Conservation (phyloP, 2,329 filamentous ascomycete species). For the Fusarium sublunatum region DNA sequence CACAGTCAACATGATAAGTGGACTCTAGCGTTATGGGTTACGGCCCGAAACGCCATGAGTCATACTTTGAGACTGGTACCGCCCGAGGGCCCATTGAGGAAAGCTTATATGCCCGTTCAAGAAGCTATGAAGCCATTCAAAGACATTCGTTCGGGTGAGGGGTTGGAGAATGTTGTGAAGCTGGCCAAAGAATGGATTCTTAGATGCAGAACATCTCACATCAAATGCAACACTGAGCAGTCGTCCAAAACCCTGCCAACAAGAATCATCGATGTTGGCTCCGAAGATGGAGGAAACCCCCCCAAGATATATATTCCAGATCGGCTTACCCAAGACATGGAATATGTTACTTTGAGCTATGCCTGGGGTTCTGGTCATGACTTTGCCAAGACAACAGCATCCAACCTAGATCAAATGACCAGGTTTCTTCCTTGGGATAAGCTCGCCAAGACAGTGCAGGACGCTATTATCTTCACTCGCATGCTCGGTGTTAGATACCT, state of each 20-base stretch:
- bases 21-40: too few species aligned
- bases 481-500: not conserved
- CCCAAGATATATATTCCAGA: not conserved
- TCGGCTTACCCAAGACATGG: not conserved
- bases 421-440: not conserved
- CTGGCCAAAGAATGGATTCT: not conserved
- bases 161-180: not conserved
- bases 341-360: slow-evolving; percentile 14
- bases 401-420: slow-evolving; percentile 1
- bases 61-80: too few species aligned
- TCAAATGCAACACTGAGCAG: not conserved
- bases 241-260: not conserved
- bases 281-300: accelerated
- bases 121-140: not conserved
- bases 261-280: slow-evolving; percentile 4
- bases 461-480: not conserved
- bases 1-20: too few species aligned
- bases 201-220: not conserved
- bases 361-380: not conserved
- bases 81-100: not conserved
- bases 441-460: slow-evolving; percentile 5
- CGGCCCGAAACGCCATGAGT: too few species aligned
- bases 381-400: slow-evolving; percentile 4
- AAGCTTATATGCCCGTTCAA: too few species aligned
- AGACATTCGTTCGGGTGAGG: not conserved